Evolutionary conservation across 2,329 filamentous ascomycete species (phyloP).

Genomic region (Alternaria triticina): DNA sequence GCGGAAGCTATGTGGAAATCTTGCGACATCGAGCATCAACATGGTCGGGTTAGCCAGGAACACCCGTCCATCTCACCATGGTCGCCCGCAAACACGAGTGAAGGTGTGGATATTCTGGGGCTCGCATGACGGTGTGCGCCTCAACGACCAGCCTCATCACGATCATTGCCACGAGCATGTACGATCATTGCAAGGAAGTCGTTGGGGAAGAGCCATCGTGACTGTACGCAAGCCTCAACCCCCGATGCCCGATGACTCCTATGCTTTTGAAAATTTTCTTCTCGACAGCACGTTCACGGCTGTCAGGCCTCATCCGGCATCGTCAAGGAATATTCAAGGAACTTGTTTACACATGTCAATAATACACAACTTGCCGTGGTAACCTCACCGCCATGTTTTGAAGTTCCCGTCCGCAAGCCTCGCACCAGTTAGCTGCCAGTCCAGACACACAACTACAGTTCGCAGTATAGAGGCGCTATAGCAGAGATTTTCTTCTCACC

Average conservation of each 20-base stretch:
- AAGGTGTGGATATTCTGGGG: slow-evolving; percentile 4
- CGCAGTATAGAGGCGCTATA: slow-evolving; percentile 11
- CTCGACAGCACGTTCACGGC: slow-evolving; percentile 21
- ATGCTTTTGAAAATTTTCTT: slow-evolving; percentile 26
- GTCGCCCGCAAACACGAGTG: slow-evolving; percentile 12
- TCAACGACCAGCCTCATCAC: slow-evolving; percentile 11
- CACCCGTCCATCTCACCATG: slow-evolving; percentile 11
- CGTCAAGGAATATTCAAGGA: background rate
- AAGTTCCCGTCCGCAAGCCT: slow-evolving; percentile 25
- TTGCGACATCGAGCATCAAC: slow-evolving; percentile 21
- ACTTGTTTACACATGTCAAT: slow-evolving; percentile 3
- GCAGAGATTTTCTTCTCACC: slow-evolving; percentile 42
- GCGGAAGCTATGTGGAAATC: slow-evolving; percentile 20
- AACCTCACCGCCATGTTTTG: slow-evolving; percentile 38
- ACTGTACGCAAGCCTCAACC: background rate
- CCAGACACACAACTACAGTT: slow-evolving; percentile 27
- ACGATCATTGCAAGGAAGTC: slow-evolving; percentile 16
- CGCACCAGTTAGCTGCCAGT: slow-evolving; percentile 37
- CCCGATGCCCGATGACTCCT: slow-evolving; percentile 6
- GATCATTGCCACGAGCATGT: slow-evolving; percentile 15
- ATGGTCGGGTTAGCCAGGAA: slow-evolving; percentile 13
- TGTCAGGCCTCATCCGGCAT: slow-evolving; percentile 25
- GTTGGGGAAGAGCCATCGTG: background rate
- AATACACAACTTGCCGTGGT: slow-evolving; percentile 15
- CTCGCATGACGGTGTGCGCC: background rate